A percentile compares a stretch with the other conserved stretches of the same genome.
Evolutionary conservation across 345 rosid species (phyloP).

Genomic region (Rhizophora apiculata): DNA sequence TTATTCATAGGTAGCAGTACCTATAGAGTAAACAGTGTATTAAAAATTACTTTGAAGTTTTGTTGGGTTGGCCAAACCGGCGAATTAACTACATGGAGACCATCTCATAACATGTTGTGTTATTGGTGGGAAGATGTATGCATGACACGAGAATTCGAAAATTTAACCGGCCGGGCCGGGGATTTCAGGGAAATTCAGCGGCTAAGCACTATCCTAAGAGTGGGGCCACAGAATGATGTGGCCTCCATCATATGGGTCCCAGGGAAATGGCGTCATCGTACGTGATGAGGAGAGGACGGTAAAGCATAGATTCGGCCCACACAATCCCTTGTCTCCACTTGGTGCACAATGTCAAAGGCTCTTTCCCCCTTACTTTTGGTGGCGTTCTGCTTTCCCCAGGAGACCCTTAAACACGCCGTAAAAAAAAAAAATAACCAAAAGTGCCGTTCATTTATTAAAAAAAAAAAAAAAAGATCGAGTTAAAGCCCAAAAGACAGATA

Average conservation of each 20-base stretch:
- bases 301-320: slow-evolving; percentile 18
- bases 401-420: slow-evolving; percentile 2
- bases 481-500: no score
- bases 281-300: slow-evolving; percentile 20
- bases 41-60: no score
- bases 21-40: no score
- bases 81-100: no score
- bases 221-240: slow-evolving; percentile 22
- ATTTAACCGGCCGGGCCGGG: background rate
- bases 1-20: no score
- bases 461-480: no score
- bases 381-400: background rate
- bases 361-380: background rate
- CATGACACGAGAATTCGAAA: no score
- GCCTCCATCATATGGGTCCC: slow-evolving; percentile 21
- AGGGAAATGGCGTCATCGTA: slow-evolving; percentile 20
- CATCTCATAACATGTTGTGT: no score
- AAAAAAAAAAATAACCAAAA: no score
- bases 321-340: slow-evolving; percentile 15
- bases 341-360: slow-evolving; percentile 15
- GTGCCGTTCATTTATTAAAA: no score
- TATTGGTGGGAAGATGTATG: no score
- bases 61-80: no score
- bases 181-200: background rate
- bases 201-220: slow-evolving; percentile 4